Percentiles rank a stretch among this genome's conserved stretches.
Conservation (phyloP, 140 eudicot species). For the Bidens hawaiensis region DNA sequence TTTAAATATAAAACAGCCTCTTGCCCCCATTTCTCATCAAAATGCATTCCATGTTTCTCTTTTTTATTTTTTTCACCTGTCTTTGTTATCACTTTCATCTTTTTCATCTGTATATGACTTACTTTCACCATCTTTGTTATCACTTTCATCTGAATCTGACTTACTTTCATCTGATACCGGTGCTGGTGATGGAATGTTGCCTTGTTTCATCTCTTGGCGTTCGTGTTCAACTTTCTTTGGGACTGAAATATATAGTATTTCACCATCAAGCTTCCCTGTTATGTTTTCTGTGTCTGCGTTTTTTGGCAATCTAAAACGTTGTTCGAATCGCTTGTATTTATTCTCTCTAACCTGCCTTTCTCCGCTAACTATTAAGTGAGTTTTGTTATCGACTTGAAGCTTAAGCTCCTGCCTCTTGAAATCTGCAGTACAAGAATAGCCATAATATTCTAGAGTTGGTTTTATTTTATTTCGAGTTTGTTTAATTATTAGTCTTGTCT, state of each 20-base stretch:
- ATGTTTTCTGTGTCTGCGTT: slow-evolving; percentile 13
- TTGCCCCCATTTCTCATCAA: slow-evolving; percentile 20
- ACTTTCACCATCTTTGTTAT: background rate
- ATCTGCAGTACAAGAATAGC: slow-evolving; percentile 36
- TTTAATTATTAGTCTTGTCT: too few relatives aligned
- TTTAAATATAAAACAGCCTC: slow-evolving; percentile 15
- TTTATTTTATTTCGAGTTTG: too few relatives aligned
- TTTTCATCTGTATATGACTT: background rate
- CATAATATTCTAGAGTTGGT: too few relatives aligned
- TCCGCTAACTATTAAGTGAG: slow-evolving; percentile 60
- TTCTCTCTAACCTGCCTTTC: slow-evolving; percentile 34
- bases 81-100: slow-evolving; percentile 1
- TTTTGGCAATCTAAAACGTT: slow-evolving; percentile 40
- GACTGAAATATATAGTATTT: slow-evolving; percentile 34
- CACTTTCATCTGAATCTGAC: background rate
- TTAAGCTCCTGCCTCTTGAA: slow-evolving; percentile 28
- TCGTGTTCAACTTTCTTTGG: slow-evolving; percentile 4
- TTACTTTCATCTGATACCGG: background rate
- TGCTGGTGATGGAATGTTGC: slow-evolving; percentile 11
- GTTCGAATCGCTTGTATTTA: slow-evolving; percentile 43
- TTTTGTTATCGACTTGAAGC: slow-evolving; percentile 50
- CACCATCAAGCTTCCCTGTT: slow-evolving; percentile 47
- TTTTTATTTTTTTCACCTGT: slow-evolving; percentile 3
- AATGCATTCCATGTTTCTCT: slow-evolving; percentile 7
- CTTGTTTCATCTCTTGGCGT: slow-evolving; percentile 3